phyloP scores from a whole-genome alignment of 257 asterid genomes.

The Petrea volubilis region DNA sequence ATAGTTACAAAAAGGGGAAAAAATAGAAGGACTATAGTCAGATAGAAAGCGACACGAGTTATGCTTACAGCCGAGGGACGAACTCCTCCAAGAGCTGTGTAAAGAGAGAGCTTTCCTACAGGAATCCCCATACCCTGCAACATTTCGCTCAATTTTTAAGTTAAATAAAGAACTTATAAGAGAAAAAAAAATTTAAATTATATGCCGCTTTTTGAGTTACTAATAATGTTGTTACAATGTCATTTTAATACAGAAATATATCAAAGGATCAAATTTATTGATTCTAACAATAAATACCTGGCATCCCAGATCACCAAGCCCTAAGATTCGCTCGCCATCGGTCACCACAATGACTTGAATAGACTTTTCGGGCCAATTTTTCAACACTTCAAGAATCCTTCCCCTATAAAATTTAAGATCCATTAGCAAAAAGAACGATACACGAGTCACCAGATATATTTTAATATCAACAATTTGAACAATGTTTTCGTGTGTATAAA shows the following conservation, averaged over 20 bases:
- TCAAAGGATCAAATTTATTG: no score
- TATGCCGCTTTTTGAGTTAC: neutral
- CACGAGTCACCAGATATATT: neutral
- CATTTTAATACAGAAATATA: no score
- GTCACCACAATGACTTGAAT: slow-evolving; percentile 84
- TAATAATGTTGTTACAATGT: neutral
- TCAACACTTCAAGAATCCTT: slow-evolving; percentile 68
- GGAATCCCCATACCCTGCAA: slow-evolving; percentile 91
- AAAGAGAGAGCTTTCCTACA: slow-evolving; percentile 77
- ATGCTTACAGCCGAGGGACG: slow-evolving; percentile 73
- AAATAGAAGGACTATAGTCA: neutral
- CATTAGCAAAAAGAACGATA: neutral
- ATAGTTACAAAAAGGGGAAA: no score
- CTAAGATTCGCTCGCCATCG: slow-evolving; percentile 82
- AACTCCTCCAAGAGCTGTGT: slow-evolving; percentile 86
- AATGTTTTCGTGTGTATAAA: no score
- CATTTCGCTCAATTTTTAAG: neutral
- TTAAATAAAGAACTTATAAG: no score
- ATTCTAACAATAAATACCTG: slow-evolving; percentile 59
- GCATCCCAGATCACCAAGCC: slow-evolving; percentile 90
- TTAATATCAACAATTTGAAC: no score
- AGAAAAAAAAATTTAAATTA: no score
- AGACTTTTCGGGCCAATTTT: slow-evolving; percentile 74
- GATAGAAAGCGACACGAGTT: no score
- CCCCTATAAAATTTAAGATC: slow-evolving; percentile 41